Base-by-base conservation (phyloP, 2,329 filamentous ascomycete genomes). In the Fusarium dlaminii region DNA sequence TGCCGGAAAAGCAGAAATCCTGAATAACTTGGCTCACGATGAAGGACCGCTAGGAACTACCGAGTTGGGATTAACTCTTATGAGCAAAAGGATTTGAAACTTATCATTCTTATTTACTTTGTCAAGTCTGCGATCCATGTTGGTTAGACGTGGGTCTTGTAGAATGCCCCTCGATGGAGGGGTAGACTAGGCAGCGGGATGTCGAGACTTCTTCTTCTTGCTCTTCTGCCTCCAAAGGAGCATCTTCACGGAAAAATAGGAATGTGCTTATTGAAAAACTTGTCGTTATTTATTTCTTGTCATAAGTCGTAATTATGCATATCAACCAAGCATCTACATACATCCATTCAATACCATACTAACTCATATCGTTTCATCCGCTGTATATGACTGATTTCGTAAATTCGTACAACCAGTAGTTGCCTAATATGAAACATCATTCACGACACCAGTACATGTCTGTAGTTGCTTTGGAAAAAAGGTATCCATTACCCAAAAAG, bases 301-400 rank as follows among this genome's bases (percentile, higher is more conserved):
- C 70, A 63, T 73, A 55, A 74, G 48, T 73, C 71, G 68, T 73
- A 72, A 72, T 60, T 68, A 63, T 68, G 63, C 54, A 34, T 72
- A 74, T 51, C 67, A 60, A 59, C 43, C 58, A 68, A 71, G 34
- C 62, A 74, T 73, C 71, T 73, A 73, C 66, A 73, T 68, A 74
- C 70, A 60, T 74, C 20, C 70, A 58, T 73, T 59, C 71, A 52
- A 59, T 67, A 27, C 45, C 30, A 42, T 67, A 43, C 49, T 27
- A 43, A 57, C 45, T 54, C 40, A 22, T 37, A 48, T 60, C 49
- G 54, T 61, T 63, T 62, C 66, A 67, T 56, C 71, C 70, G 58
- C 54, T 73, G 59, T 72, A 55, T 73, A 54, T 74, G 71, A 74
- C 64, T 64, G 67, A 73, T 74, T 73, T 73, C 70, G 42, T 74